A percentile compares a stretch with the other conserved stretches of the same genome.
Evolutionary conservation across 2,329 filamentous ascomycete genomes (phyloP).

Genomic region (Berkeleyomyces rouxiae): DNA sequence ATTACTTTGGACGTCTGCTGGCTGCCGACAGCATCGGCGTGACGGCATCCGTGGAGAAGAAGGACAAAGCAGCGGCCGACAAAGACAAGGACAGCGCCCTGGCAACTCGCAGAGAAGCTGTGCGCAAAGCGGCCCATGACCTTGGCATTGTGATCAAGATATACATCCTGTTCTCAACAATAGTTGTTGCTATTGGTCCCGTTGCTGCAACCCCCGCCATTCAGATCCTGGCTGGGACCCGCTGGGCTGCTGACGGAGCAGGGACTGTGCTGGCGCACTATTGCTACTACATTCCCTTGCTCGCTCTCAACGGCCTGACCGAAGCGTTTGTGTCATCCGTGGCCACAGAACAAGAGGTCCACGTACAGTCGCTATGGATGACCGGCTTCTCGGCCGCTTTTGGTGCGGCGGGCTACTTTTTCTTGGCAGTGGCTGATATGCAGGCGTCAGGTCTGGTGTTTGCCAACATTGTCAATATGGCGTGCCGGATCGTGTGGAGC

Average conservation of each 20-base stretch:
- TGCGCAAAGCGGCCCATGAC: conserved; percentile 31
- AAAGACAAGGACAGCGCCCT: conserved; percentile 14
- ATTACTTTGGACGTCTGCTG: conserved; percentile 72
- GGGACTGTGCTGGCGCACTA: conserved; percentile 60
- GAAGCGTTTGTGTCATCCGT: conserved; percentile 89
- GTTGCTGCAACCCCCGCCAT: conserved; percentile 58
- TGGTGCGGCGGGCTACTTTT: conserved; percentile 54
- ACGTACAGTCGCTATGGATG: conserved; percentile 73
- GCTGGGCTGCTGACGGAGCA: conserved; percentile 61
- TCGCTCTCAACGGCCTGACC: conserved; percentile 79
- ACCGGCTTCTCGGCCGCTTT: conserved; percentile 62
- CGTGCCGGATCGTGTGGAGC: conserved; percentile 70
- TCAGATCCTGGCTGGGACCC: conserved; percentile 54
- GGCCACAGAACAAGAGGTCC: conserved; percentile 57
- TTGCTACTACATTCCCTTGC: conserved; percentile 82
- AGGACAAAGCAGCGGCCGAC: neutral
- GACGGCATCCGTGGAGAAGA: neutral
- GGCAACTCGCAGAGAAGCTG: conserved; percentile 17
- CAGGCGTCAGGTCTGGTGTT: conserved; percentile 69
- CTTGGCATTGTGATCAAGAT: conserved; percentile 49
- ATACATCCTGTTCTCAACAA: conserved; percentile 58
- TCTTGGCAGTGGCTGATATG: conserved; percentile 49
- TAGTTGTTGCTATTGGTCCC: conserved; percentile 56
- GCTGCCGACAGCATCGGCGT: conserved; percentile 17
- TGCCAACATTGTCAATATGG: conserved; percentile 85